phyloP scores from a whole-genome alignment of 176 grass and related monocot species.

The Aegilops sharonensis region DNA sequence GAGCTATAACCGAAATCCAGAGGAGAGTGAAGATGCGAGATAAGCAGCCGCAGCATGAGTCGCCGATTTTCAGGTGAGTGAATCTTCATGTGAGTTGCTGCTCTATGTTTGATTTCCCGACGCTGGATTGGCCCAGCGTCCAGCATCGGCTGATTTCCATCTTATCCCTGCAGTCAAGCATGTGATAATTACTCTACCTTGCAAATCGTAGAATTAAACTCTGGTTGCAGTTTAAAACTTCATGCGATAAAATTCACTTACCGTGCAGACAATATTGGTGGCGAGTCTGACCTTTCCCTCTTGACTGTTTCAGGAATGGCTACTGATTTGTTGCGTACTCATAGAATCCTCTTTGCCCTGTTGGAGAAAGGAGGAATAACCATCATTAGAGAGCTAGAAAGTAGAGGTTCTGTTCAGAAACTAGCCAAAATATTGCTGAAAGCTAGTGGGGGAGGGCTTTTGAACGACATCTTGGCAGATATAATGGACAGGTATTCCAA shows the following conservation, averaged over 20 bases:
- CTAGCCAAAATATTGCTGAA: constrained; percentile 42
- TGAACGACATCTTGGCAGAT: constrained; percentile 19
- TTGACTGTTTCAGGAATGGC: constrained; percentile 53
- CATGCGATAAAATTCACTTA: not conserved
- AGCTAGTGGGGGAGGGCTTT: constrained; percentile 22
- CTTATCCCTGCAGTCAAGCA: not conserved
- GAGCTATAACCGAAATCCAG: constrained; percentile 23
- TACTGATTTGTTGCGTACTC: constrained; percentile 37
- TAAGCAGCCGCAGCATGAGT: constrained; percentile 33
- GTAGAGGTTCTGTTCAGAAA: constrained; percentile 33
- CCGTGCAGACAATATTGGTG: not conserved
- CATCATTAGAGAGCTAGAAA: constrained; percentile 14
- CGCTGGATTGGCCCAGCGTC: not conserved
- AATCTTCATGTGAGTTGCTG: constrained; percentile 3
- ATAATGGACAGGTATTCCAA: constrained; percentile 55
- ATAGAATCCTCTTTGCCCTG: constrained; percentile 33
- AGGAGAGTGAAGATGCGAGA: constrained; percentile 39
- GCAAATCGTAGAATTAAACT: not conserved
- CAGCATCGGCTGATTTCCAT: not conserved
- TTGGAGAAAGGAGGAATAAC: constrained; percentile 33
- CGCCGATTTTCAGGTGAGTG: constrained; percentile 39
- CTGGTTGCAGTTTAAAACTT: not conserved
- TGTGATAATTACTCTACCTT: constrained; percentile 14
- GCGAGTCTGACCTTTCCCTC: constrained; percentile 18
- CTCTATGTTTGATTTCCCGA: constrained; percentile 8